Conservation (phyloP, 371 early-diverging fungal species). For the Quaeritorhiza haematococci region DNA sequence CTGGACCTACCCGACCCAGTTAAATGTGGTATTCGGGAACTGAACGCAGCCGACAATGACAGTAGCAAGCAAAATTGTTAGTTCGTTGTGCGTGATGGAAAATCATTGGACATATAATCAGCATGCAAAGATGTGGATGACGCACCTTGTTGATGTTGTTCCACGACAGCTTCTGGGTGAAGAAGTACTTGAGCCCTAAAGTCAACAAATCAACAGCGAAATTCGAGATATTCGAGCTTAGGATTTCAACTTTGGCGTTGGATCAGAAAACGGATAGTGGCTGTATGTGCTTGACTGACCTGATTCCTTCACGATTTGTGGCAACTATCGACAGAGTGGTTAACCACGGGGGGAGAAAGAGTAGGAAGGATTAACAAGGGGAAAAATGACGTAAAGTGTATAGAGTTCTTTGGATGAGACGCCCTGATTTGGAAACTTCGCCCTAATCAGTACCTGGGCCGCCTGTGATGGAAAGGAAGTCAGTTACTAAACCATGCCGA, state of each 20-base stretch:
- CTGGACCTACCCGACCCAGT: constrained; percentile 63
- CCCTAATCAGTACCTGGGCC: too few relatives aligned
- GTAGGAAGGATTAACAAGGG: too few relatives aligned
- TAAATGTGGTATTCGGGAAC: constrained; percentile 93
- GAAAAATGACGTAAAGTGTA: too few relatives aligned
- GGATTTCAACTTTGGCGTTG: too few relatives aligned
- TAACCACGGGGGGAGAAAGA: not conserved
- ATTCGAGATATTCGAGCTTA: too few relatives aligned
- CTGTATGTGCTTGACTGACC: constrained; percentile 34
- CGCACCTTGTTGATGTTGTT: constrained; percentile 92
- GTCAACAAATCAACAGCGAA: too few relatives aligned
- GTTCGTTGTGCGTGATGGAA: too few relatives aligned
- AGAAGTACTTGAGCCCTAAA: constrained; percentile 74
- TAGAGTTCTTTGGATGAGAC: too few relatives aligned
- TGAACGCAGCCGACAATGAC: too few relatives aligned
- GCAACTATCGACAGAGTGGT: constrained; percentile 56
- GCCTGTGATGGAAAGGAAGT: not conserved
- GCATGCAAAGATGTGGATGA: not conserved
- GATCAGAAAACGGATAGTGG: not conserved
- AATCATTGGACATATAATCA: not conserved
- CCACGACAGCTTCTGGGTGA: constrained; percentile 97
- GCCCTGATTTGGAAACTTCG: too few relatives aligned
- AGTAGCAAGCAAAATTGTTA: too few relatives aligned
- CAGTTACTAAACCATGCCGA: not conserved
- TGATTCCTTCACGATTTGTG: constrained; percentile 80